phyloP scores from a whole-genome alignment of 2,329 filamentous ascomycete species.

The Scopulariopsis brevicaulis region DNA sequence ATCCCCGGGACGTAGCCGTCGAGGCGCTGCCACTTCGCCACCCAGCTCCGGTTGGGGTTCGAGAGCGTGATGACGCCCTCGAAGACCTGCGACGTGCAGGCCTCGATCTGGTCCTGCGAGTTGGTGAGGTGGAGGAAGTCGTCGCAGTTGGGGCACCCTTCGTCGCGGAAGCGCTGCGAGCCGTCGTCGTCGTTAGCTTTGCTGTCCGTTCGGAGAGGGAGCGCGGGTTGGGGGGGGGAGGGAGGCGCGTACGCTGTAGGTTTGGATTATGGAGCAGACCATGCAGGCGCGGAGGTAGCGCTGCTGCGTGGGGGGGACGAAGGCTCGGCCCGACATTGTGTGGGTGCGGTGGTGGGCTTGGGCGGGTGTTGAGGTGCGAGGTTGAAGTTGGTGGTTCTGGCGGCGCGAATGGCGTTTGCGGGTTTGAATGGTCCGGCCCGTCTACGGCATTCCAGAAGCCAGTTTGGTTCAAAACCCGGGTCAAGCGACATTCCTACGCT shows the following conservation, averaged over 20 bases:
- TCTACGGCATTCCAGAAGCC: neutral
- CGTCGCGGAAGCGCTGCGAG: constrained; percentile 64
- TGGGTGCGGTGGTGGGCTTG: constrained; percentile 8
- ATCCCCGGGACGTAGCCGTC: constrained; percentile 80
- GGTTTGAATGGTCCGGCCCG: neutral
- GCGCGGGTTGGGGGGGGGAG: constrained; percentile 4
- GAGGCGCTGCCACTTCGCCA: constrained; percentile 90
- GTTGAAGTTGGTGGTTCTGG: neutral
- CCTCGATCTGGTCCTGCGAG: constrained; percentile 70
- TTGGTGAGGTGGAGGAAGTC: constrained; percentile 75
- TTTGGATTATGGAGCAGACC: constrained; percentile 93
- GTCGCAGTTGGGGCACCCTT: constrained; percentile 96
- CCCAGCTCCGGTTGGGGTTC: constrained; percentile 79
- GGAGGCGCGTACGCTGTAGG: constrained; percentile 48
- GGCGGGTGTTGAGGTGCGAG: neutral
- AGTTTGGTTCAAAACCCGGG: too few species aligned
- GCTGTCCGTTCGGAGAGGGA: neutral
- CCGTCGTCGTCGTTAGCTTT: neutral
- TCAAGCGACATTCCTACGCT: too few species aligned
- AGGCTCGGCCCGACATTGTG: constrained; percentile 32
- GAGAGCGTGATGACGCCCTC: constrained; percentile 82
- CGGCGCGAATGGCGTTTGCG: neutral
- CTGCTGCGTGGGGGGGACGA: constrained; percentile 62
- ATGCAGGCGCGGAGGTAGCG: constrained; percentile 93
- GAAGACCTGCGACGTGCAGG: constrained; percentile 93